Evolutionary conservation across 164 flowering plant species (phyloP).

Genomic region (Stephania cephalantha): DNA sequence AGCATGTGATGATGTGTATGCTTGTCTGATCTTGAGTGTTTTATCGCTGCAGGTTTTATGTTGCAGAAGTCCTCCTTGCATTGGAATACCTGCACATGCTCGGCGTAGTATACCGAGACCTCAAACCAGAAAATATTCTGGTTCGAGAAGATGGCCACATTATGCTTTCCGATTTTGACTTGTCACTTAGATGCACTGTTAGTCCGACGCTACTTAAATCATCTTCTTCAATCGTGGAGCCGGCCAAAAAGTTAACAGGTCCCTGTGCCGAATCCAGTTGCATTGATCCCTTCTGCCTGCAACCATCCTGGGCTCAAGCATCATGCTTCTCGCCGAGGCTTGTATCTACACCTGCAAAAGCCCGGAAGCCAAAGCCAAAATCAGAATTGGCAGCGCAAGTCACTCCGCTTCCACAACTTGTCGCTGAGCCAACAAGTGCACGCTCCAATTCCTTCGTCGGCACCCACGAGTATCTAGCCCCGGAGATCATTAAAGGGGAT

Average conservation of each 20-base stretch:
- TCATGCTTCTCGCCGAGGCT: slow-evolving; percentile 72
- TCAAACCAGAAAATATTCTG: slow-evolving; percentile 84
- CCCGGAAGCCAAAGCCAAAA: slow-evolving; percentile 45
- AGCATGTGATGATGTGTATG: too few species aligned
- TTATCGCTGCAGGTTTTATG: slow-evolving; percentile 61
- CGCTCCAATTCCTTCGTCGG: slow-evolving; percentile 91
- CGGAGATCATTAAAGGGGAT: slow-evolving; percentile 80
- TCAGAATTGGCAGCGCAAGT: slow-evolving; percentile 45
- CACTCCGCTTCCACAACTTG: slow-evolving; percentile 69
- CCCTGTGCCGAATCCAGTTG: slow-evolving; percentile 63
- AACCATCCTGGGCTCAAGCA: slow-evolving; percentile 65
- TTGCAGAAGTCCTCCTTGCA: slow-evolving; percentile 83
- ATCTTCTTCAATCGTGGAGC: slow-evolving; percentile 32
- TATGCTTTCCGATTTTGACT: slow-evolving; percentile 87
- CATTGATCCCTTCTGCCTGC: slow-evolving; percentile 76
- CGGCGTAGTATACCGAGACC: slow-evolving; percentile 84
- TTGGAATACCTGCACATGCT: slow-evolving; percentile 94
- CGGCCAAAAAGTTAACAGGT: slow-evolving; percentile 38
- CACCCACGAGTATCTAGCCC: slow-evolving; percentile 90
- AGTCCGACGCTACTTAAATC: slow-evolving; percentile 59
- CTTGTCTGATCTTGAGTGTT: slow-evolving; percentile 5
- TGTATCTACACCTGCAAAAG: slow-evolving; percentile 37
- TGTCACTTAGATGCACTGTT: slow-evolving; percentile 69
- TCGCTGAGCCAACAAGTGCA: slow-evolving; percentile 79
- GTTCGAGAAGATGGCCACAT: slow-evolving; percentile 92